Evolutionary conservation across 805 yeast genomes (phyloP), one percentile per base, ranked within the genome.

Genomic region (Pichia pseudocactophila): DNA sequence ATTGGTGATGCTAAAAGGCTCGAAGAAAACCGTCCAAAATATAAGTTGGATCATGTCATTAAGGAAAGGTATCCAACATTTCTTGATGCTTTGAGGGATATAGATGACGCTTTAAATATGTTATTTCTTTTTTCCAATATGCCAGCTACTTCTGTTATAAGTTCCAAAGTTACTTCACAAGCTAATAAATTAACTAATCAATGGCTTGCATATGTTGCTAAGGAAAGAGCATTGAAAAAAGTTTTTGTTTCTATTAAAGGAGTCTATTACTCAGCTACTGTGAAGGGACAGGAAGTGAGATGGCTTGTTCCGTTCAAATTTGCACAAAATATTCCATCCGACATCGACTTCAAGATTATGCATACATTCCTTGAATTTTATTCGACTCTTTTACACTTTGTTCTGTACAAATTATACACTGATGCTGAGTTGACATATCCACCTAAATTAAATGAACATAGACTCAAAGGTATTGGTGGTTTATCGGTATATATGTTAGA

Each of bases 301-400:
- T 92, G 98, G 98, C 76, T 92, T 46, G 95, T 87, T 37, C 98
- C 98, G 19, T 92, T 82, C 74, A 92, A 88, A 64, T 92, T 89
- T 70, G 96, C 98, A 16, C 95, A 90, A 63, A 84, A 84, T 63
- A 82, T 92, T 52, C 97, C 98, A 37, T 66, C 82, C 36, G 97
- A 92, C 63, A 80, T 92, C 46, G 98, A 92, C 66, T 90, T 92
- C 71, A 76, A 92, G 64, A 87, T 92, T 69, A 92, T 92, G 98
- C 71, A 87, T 57, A 90, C 97, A 1, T 92, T 92, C 66, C 74
- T 92, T 58, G 98, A 92, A 66, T 89, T 92, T 65, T 92, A 92
- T 68, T 81, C 96, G 16, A 90, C 97, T 20, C 67, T 92, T 53
- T 65, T 89, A 57, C 95, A 88, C 58, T 92, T 92, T 59, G 89